phyloP scores from a whole-genome alignment of 371 early-diverging fungal genomes.

The Haplosporangium sp. region DNA sequence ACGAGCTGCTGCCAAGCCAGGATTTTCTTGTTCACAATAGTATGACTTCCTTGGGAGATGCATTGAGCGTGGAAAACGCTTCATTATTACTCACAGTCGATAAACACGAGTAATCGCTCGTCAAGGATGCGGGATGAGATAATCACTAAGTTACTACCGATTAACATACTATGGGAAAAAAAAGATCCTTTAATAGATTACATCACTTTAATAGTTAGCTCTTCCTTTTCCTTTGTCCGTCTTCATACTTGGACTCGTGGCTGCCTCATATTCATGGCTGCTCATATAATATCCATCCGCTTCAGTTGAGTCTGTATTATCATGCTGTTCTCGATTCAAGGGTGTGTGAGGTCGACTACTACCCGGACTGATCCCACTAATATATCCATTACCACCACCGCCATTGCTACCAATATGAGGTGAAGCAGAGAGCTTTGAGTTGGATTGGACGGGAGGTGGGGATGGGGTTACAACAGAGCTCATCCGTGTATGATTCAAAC shows the following conservation, averaged over 20 bases:
- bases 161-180: no score
- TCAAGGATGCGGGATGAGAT: no score
- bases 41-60: no score
- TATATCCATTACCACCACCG: constrained; percentile 4
- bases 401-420: constrained; percentile 4
- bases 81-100: no score
- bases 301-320: constrained; percentile 20
- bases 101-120: no score
- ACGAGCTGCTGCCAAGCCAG: no score
- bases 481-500: constrained; percentile 10
- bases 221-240: constrained; percentile 34
- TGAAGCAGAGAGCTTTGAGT: not conserved
- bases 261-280: constrained; percentile 52
- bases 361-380: not conserved
- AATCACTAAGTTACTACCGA: no score
- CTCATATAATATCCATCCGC: constrained; percentile 41
- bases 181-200: no score
- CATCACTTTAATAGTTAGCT: constrained; percentile 17
- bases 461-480: constrained; percentile 12
- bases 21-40: no score
- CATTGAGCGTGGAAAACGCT: no score
- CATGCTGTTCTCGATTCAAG: not conserved
- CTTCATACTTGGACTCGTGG: constrained; percentile 50
- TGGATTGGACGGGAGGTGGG: constrained; percentile 5
- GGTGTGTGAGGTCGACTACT: constrained; percentile 29